Base-by-base conservation (phyloP, 2,329 filamentous ascomycete genomes). In the Colletotrichum cuscutae region DNA sequence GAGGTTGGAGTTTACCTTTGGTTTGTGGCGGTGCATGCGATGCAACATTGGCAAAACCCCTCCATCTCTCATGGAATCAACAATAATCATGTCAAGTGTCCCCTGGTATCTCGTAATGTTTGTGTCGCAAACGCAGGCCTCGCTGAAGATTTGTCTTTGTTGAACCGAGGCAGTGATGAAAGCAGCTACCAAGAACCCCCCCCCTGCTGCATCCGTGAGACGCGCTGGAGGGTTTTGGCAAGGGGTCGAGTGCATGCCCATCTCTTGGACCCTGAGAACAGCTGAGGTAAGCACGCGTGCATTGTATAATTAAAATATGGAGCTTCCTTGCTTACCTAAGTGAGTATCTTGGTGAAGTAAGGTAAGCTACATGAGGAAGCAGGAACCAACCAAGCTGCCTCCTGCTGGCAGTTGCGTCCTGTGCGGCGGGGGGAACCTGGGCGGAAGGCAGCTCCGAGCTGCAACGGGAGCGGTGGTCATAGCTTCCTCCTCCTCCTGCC, bases 381-480 rank as follows among this genome's bases (percentile, higher is more conserved):
- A 46, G 42, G 42, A 46, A 46, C 42, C 42, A 49, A 49, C 42
- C 42, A n/a, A 49, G 15, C 42, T 49, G 42, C 19, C 8, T 49
- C 42, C 54, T 5, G 15, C 7, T n/a, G 15, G 26, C 30, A 32
- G 54, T 15, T 13, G 19, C 24, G 11, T 37, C 13, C 35, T 6
- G 32, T 12, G 58, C 22, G 58, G 58, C 35, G 58, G 13, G 35
- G 32, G 22, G 58, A 37, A 13, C 46, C 19, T 46, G 49, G 60
- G 60, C 60, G 42, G 46, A 42, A 53, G 42, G 52, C 52, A 54
- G 62, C 52, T 56, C 62, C 62, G 56, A 60, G 64, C 65, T 67
- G 53, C 37, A 59, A 35, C 37, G 22, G 52, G 54, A 63, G 28
- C 28, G 30, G 52, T 72, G 69, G 69, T 64, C 69, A 72, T 72